phyloP scores from a whole-genome alignment of 2,329 filamentous ascomycete genomes.

The Aplosporella prunicola region DNA sequence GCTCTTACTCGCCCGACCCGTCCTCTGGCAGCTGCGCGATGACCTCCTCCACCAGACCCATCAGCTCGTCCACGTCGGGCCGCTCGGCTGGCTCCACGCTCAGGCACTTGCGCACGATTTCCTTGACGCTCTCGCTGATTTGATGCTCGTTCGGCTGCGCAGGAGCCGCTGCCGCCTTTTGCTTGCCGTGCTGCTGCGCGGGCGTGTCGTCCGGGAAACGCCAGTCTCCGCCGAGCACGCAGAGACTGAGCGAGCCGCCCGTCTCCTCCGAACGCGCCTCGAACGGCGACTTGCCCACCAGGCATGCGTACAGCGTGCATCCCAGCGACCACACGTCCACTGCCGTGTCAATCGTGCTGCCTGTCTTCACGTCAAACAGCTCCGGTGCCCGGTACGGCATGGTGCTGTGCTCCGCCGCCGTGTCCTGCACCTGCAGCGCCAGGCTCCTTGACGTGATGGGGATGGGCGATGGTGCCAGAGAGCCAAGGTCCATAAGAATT shows the following conservation, averaged over 20 bases:
- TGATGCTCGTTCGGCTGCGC: conserved; percentile 36
- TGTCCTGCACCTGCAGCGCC: conserved; percentile 87
- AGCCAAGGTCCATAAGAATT: conserved; percentile 96
- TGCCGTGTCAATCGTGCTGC: conserved; percentile 84
- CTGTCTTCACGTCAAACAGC: conserved; percentile 95
- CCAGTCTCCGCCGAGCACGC: conserved; percentile 90
- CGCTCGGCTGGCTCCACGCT: conserved; percentile 78
- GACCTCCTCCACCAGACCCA: conserved; percentile 64
- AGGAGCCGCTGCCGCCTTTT: conserved; percentile 25
- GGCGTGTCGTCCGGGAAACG: conserved; percentile 81
- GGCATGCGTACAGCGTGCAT: conserved; percentile 93
- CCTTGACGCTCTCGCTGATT: conserved; percentile 75
- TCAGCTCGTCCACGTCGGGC: conserved; percentile 78
- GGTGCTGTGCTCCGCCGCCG: conserved; percentile 89
- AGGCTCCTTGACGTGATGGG: conserved; percentile 83
- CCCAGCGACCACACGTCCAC: conserved; percentile 97
- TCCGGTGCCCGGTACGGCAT: conserved; percentile 98
- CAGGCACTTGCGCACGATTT: conserved; percentile 80
- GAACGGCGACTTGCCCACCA: conserved; percentile 94
- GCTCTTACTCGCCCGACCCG: conserved; percentile 9
- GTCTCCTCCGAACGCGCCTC: conserved; percentile 95
- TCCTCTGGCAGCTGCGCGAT: conserved; percentile 59
- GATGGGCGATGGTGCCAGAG: conserved; percentile 75
- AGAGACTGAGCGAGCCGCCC: conserved; percentile 84
- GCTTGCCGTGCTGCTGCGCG: conserved; percentile 40